Evolutionary conservation across 2,329 filamentous ascomycete genomes (phyloP).

Genomic region (Alternaria consortialis): DNA sequence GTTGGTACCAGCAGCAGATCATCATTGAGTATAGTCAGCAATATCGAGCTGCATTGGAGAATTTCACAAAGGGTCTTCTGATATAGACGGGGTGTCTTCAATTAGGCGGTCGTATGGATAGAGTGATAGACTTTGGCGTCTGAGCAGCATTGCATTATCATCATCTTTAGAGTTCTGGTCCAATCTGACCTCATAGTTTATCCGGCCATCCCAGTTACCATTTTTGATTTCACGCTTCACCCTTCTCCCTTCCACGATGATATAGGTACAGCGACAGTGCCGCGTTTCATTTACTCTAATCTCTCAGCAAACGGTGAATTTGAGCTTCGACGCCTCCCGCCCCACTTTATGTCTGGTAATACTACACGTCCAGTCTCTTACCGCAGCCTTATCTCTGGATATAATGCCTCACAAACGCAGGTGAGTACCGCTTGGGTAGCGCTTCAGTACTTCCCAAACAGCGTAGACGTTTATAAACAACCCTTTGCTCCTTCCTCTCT

Average conservation of each 20-base stretch:
- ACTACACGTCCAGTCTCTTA: background rate
- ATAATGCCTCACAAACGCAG: background rate
- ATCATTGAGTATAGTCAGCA: constrained; percentile 49
- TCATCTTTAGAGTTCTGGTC: background rate
- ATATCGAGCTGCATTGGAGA: constrained; percentile 38
- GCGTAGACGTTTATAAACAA: background rate
- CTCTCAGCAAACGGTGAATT: background rate
- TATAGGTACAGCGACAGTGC: too few species aligned
- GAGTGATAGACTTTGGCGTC: background rate
- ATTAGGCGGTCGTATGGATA: background rate
- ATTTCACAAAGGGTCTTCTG: constrained; percentile 34
- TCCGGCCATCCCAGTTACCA: too few species aligned
- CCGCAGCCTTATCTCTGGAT: background rate
- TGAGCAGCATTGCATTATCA: background rate
- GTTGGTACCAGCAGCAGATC: constrained; percentile 51
- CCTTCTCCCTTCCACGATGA: background rate
- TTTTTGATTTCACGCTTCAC: background rate
- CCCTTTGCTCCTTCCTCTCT: background rate
- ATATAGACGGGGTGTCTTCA: constrained; percentile 2
- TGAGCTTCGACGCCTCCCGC: background rate
- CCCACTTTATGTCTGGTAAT: background rate
- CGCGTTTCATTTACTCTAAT: background rate
- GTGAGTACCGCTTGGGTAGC: background rate
- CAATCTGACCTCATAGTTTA: too few species aligned
- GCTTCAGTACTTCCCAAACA: background rate